Evolutionary conservation across 2,329 filamentous ascomycete genomes (phyloP), one percentile per base, ranked within the genome.

Genomic region (Alternaria ethzedia): DNA sequence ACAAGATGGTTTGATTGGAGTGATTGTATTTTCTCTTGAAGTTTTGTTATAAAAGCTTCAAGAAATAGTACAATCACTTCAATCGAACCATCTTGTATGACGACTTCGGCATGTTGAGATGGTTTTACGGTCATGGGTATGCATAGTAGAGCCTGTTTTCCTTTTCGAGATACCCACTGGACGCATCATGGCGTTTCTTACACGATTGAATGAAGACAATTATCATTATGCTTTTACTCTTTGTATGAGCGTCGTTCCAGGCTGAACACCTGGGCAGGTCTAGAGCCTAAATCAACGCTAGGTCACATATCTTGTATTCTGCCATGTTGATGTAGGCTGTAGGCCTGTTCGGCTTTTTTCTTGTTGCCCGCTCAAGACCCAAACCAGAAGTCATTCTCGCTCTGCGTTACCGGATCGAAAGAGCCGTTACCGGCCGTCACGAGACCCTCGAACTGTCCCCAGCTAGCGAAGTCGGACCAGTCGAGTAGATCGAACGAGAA

Each of bases 381-480:
- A 32, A 62, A 52, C 43, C 57, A 57, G 26, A 62, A 62, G 8
- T 62, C 55, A 4, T 56, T 49, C 7, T 56, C 63, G 43, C 75
- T 75, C 1, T 69, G 68, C 17, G 72, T 69, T 17, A 72, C 71
- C 8, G 71, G 70, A 57, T 78, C 77, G 44, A 78, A 71, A 57
- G 76, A 70, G 1, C 76, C 75, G 46, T 75, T 77, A 1, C 77
- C 76, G 8, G 75, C 72, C 11, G 77, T 79, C 0, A 80, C 78
- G 44, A 80, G 63, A 36, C 78, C 78, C 55, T 79, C 78, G 52
- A 80, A 80, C 50, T 79, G 76, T 4, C 77, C 77, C 78, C 78
- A 80, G 43, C 76, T 78, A 5, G 78, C 76, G 49, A 79, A 56
- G 59, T 79, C 76, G 12, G 76, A 74, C 73, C 73, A 28, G 66